Evolutionary conservation across 441 rosid species (phyloP).

Genomic region (Euphorbia schlechtendalii): DNA sequence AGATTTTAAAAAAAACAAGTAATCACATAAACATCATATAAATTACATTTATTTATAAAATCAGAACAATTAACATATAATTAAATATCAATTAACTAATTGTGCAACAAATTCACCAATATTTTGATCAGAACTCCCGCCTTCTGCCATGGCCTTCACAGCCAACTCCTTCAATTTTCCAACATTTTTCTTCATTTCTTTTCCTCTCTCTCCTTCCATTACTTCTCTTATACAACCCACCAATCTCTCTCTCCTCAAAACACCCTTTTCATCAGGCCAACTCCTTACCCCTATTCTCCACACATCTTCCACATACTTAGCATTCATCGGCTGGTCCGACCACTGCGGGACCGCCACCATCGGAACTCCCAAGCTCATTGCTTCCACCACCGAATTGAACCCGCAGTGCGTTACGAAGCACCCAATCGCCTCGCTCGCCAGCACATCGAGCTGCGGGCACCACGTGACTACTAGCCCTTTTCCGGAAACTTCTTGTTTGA

Average conservation of each 20-base stretch:
- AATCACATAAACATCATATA: neutral
- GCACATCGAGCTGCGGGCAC: conserved; percentile 18
- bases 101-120: conserved; percentile 15
- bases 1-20: no score
- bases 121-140: conserved; percentile 17
- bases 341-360: conserved; percentile 19
- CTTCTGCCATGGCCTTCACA: neutral
- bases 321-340: conserved; percentile 20
- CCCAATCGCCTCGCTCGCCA: conserved; percentile 20
- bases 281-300: conserved; percentile 18
- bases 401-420: conserved; percentile 28
- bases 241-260: conserved; percentile 10
- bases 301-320: conserved; percentile 21
- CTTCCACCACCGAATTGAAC: conserved; percentile 22
- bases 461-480: no score
- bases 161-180: conserved; percentile 14
- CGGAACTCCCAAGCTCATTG: conserved; percentile 26
- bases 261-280: conserved; percentile 7
- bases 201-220: conserved; percentile 13
- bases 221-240: conserved; percentile 5
- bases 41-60: neutral
- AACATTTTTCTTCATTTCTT: conserved; percentile 16
- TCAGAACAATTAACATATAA: neutral
- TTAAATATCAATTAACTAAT: neutral
- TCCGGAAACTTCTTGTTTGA: no score